Conservation (phyloP, 1,284 basidiomycete genomes). For the Leccinum griseonigrum region DNA sequence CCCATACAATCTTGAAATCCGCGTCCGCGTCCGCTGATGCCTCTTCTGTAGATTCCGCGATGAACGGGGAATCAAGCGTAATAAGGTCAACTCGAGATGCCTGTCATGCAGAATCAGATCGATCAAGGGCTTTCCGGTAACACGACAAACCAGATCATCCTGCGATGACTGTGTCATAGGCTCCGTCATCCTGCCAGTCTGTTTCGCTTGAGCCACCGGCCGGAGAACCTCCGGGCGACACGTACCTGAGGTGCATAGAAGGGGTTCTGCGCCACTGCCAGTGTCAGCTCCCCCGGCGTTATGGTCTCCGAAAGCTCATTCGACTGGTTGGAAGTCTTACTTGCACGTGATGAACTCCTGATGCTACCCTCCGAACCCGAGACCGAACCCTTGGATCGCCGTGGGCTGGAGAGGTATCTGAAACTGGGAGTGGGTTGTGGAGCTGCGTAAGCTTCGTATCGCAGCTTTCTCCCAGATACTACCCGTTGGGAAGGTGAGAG, state of each 20-base stretch:
- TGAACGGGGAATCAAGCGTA: constrained; percentile 65
- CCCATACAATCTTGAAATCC: constrained; percentile 59
- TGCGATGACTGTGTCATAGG: neutral
- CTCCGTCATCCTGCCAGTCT: constrained; percentile 13
- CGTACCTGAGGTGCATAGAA: constrained; percentile 24
- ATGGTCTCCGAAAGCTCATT: constrained; percentile 41
- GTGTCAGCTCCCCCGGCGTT: constrained; percentile 56
- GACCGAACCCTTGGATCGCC: constrained; percentile 23
- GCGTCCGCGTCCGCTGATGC: constrained; percentile 6
- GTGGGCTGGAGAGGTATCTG: constrained; percentile 32
- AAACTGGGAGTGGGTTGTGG: constrained; percentile 50
- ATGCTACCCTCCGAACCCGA: constrained; percentile 23
- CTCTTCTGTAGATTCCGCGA: constrained; percentile 40
- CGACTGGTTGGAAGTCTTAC: constrained; percentile 29
- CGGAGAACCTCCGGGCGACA: neutral
- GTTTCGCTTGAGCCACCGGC: constrained; percentile 4
- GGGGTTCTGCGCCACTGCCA: constrained; percentile 37
- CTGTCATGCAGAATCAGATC: constrained; percentile 29
- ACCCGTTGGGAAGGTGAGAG: constrained; percentile 33
- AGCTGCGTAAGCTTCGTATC: constrained; percentile 69
- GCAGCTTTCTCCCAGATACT: constrained; percentile 46
- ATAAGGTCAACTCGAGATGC: constrained; percentile 57
- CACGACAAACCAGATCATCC: constrained; percentile 24
- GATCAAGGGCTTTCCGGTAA: neutral
- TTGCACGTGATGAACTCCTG: constrained; percentile 25